phyloP scores from a whole-genome alignment of 2,329 filamentous ascomycete species.

The Trichoderma sp. region DNA sequence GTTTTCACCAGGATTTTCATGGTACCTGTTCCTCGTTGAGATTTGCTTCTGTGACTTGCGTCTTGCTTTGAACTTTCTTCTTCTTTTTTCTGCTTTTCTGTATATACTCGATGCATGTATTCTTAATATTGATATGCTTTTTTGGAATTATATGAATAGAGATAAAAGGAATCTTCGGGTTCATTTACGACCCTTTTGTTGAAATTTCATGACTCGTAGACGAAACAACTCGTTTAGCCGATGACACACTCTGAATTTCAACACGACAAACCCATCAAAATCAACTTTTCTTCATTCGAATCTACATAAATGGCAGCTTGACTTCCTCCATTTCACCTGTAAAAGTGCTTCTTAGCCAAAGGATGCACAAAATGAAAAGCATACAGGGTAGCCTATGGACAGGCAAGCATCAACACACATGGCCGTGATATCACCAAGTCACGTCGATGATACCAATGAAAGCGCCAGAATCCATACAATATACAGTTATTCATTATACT shows the following conservation, averaged over 20 bases:
- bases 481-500: constrained; percentile 20
- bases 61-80: no score
- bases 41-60: neutral
- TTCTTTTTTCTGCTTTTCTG: no score
- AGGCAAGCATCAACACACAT: neutral
- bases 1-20: neutral
- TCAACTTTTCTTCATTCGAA: neutral
- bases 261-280: no score
- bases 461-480: neutral
- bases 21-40: neutral
- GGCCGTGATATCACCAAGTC: neutral
- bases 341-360: neutral
- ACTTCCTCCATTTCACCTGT: neutral
- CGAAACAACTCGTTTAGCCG: neutral
- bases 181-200: neutral
- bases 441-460: neutral
- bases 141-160: no score
- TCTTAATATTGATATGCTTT: no score
- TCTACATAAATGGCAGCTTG: neutral
- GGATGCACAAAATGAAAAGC: neutral
- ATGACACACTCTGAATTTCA: no score
- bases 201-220: neutral
- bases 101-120: no score
- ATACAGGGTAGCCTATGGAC: neutral
- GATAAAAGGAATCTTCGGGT: neutral